Percentiles rank a stretch among this genome's conserved stretches.
Evolutionary conservation across 805 yeast genomes (phyloP).

Genomic region (Candida ulmi): DNA sequence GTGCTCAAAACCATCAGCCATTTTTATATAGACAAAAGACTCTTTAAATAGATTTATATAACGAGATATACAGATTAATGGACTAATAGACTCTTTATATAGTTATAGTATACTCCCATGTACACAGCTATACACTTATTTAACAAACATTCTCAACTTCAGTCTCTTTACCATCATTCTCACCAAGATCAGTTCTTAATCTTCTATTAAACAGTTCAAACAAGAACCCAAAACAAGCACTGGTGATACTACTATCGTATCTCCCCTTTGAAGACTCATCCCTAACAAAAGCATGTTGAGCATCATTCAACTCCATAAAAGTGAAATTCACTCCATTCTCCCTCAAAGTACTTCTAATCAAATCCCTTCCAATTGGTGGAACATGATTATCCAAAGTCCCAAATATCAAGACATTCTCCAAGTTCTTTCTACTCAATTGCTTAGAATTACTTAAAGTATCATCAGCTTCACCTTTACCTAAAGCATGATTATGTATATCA

Average conservation of each 20-base stretch:
- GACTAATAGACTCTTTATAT: no score
- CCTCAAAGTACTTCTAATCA: constrained; percentile 57
- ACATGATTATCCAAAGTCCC: constrained; percentile 80
- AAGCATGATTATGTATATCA: constrained; percentile 63
- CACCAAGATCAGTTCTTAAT: constrained; percentile 63
- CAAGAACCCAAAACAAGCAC: constrained; percentile 60
- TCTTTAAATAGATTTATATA: neutral
- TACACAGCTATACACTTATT: constrained; percentile 1
- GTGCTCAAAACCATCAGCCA: no score
- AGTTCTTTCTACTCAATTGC: constrained; percentile 44
- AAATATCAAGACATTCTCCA: constrained; percentile 62
- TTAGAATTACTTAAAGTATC: constrained; percentile 55
- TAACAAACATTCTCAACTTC: constrained; percentile 63
- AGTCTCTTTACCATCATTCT: constrained; percentile 43
- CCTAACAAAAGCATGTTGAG: constrained; percentile 80
- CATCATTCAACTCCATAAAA: constrained; percentile 69
- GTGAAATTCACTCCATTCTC: constrained; percentile 58
- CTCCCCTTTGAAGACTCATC: constrained; percentile 79
- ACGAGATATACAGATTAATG: neutral
- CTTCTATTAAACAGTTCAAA: constrained; percentile 66
- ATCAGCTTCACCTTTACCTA: constrained; percentile 60
- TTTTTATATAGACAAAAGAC: no score
- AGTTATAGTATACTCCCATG: no score
- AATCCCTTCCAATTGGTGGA: constrained; percentile 69
- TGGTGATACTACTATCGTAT: constrained; percentile 73